Percentiles rank a stretch among this genome's conserved stretches.
Conservation (phyloP, 495 filamentous ascomycete species). For the Hypoxylon fragiforme region DNA sequence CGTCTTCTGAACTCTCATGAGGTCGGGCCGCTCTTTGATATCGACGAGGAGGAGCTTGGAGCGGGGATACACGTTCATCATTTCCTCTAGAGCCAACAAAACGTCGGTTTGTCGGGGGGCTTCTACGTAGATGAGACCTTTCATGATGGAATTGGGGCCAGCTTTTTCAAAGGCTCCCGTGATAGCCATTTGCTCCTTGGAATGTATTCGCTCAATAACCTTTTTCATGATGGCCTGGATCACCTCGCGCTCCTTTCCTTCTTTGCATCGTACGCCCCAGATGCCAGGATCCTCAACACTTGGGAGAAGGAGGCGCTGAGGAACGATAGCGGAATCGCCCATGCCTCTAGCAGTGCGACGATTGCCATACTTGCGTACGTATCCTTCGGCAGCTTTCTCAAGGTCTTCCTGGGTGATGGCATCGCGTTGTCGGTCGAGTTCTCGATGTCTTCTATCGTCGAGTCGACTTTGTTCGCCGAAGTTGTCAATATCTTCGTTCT, state of each 20-base stretch:
- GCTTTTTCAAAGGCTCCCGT: constrained; percentile 89
- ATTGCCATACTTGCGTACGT: constrained; percentile 80
- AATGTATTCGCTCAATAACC: constrained; percentile 74
- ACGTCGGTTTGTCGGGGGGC: constrained; percentile 85
- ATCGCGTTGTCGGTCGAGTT: constrained; percentile 90
- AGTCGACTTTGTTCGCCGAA: constrained; percentile 79
- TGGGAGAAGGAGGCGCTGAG: constrained; percentile 86
- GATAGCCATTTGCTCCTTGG: constrained; percentile 75
- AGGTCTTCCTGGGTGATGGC: constrained; percentile 82
- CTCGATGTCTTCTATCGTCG: constrained; percentile 84
- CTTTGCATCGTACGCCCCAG: constrained; percentile 91
- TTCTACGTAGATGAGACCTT: constrained; percentile 94
- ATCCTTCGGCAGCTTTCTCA: constrained; percentile 85
- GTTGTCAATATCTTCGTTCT: constrained; percentile 88
- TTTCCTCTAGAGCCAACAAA: constrained; percentile 73
- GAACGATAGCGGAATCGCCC: constrained; percentile 68
- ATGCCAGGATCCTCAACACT: constrained; percentile 95
- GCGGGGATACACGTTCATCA: constrained; percentile 82
- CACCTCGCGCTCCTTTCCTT: constrained; percentile 91
- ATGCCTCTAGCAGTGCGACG: constrained; percentile 49
- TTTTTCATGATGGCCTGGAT: constrained; percentile 83
- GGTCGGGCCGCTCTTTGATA: constrained; percentile 97
- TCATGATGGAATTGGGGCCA: constrained; percentile 70
- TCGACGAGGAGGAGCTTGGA: constrained; percentile 83
- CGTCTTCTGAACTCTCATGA: constrained; percentile 84